phyloP scores from a whole-genome alignment of 257 asterid genomes.

The Plectranthus barbatus region DNA sequence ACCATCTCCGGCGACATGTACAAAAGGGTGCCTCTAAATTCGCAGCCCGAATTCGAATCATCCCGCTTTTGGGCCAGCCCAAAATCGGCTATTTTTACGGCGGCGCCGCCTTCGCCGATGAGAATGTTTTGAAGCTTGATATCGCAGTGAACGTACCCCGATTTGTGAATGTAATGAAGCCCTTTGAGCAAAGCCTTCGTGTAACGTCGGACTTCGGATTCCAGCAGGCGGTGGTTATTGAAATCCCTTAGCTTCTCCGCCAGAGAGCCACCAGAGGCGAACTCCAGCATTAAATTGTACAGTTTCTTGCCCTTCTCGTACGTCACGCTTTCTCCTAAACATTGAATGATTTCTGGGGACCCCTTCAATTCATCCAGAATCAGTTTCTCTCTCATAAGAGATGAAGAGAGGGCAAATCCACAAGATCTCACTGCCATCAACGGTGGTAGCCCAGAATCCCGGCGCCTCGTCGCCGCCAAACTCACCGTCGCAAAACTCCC shows the following conservation, averaged over 20 bases:
- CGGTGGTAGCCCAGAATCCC: constrained; percentile 11
- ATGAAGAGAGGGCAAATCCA: constrained; percentile 20
- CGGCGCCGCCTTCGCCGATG: constrained; percentile 7
- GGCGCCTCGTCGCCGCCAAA: constrained; percentile 25
- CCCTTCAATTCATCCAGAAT: constrained; percentile 28
- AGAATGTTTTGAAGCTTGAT: constrained; percentile 46
- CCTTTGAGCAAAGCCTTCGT: constrained; percentile 31
- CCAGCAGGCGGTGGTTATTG: constrained; percentile 14
- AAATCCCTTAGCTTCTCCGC: constrained; percentile 18
- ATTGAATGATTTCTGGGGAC: constrained; percentile 30
- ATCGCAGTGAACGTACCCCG: constrained; percentile 45
- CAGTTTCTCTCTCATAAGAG: constrained; percentile 31
- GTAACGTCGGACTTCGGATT: constrained; percentile 22
- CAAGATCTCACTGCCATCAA: constrained; percentile 49
- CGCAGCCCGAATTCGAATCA: not conserved
- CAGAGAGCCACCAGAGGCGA: constrained; percentile 36
- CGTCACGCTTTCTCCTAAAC: constrained; percentile 29
- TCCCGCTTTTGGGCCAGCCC: constrained; percentile 36
- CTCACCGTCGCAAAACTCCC: constrained; percentile 51
- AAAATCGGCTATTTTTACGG: constrained; percentile 36
- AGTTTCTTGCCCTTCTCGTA: constrained; percentile 31
- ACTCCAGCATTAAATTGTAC: constrained; percentile 35
- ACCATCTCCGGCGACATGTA: constrained; percentile 49
- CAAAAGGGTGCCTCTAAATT: constrained; percentile 34
- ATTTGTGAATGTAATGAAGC: constrained; percentile 25